These are phyloP conservation scores for Geosmithia morbida DNA, from an alignment of 2,329 filamentous ascomycete species.

Conservation along the genomic window DNA sequence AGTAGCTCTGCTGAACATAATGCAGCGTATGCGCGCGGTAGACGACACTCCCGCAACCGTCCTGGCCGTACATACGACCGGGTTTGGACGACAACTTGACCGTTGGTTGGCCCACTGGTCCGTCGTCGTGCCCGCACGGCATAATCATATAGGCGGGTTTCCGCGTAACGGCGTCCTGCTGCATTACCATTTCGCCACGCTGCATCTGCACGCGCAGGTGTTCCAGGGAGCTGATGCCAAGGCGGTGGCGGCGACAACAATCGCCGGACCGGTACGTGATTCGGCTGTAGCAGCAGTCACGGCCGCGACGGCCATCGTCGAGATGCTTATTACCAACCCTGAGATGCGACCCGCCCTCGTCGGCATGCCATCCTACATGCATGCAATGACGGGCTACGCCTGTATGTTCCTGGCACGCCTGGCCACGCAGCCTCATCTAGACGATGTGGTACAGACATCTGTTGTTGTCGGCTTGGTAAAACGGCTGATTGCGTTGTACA, in stretches of 20 bases:
- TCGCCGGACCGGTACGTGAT: constrained; percentile 13
- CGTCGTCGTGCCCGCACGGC: constrained; percentile 3
- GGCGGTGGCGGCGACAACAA: constrained; percentile 9
- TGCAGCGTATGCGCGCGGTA: constrained; percentile 37
- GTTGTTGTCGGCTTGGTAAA: constrained; percentile 21
- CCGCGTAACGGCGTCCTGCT: constrained; percentile 22
- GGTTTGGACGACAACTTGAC: constrained; percentile 17
- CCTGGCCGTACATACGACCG: constrained; percentile 29
- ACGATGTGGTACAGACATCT: constrained; percentile 19
- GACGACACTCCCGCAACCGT: constrained; percentile 26
- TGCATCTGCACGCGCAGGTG: constrained; percentile 24
- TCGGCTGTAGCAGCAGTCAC: constrained; percentile 14
- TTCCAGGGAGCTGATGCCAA: constrained; percentile 18
- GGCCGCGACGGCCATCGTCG: constrained; percentile 27
- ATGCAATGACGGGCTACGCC: constrained; percentile 37
- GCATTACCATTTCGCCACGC: constrained; percentile 25
- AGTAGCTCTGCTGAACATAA: constrained; percentile 39
- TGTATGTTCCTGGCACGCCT: constrained; percentile 36
- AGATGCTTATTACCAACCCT: constrained; percentile 25
- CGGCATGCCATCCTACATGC: constrained; percentile 34
- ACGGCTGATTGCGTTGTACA: constrained; percentile 21
- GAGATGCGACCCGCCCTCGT: constrained; percentile 22
- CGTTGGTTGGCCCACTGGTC: constrained; percentile 20
- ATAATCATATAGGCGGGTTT: constrained; percentile 19
- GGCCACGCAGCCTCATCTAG: constrained; percentile 17